Conservation (phyloP, 805 yeast species). For the Kazachstania bromeliacearum region DNA sequence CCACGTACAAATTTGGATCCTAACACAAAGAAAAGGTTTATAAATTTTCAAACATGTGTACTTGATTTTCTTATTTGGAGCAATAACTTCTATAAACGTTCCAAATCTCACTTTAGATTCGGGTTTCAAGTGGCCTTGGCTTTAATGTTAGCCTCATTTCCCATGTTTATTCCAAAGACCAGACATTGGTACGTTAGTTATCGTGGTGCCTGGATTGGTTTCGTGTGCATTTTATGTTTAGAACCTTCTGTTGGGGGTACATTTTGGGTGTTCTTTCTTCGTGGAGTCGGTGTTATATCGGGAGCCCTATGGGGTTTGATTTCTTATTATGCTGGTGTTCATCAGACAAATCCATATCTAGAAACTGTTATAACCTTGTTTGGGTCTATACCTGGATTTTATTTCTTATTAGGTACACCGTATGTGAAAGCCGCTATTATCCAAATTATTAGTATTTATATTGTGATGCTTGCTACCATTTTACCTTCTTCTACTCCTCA, state of each 20-base stretch:
- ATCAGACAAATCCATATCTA: slow-evolving; percentile 34
- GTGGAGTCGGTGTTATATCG: slow-evolving; percentile 38
- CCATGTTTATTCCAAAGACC: slow-evolving; percentile 40
- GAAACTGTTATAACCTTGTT: slow-evolving; percentile 35
- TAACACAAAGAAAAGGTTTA: neutral
- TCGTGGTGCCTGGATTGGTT: slow-evolving; percentile 46
- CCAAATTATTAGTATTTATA: slow-evolving; percentile 37
- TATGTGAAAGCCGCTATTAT: slow-evolving; percentile 44
- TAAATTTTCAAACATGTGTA: neutral
- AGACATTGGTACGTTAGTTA: slow-evolving; percentile 41
- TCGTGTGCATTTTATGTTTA: slow-evolving; percentile 40
- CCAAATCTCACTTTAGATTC: slow-evolving; percentile 34
- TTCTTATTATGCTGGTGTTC: slow-evolving; percentile 36
- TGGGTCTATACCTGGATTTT: slow-evolving; percentile 40
- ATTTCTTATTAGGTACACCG: slow-evolving; percentile 37
- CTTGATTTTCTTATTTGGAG: slow-evolving; percentile 5
- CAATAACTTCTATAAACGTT: slow-evolving; percentile 14
- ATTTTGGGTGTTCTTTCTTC: slow-evolving; percentile 37
- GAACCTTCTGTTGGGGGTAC: slow-evolving; percentile 46
- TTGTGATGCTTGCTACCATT: slow-evolving; percentile 38
- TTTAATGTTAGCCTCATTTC: slow-evolving; percentile 39
- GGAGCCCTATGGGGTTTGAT: slow-evolving; percentile 45
- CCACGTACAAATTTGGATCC: neutral
- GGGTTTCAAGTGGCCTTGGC: slow-evolving; percentile 40
- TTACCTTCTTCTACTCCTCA: slow-evolving; percentile 32